A percentile compares a stretch with the other conserved stretches of the same genome.
These are phyloP conservation scores for Rachicladosporium sp. DNA, from an alignment of 2,329 filamentous ascomycete genomes.

Conservation along the genomic window DNA sequence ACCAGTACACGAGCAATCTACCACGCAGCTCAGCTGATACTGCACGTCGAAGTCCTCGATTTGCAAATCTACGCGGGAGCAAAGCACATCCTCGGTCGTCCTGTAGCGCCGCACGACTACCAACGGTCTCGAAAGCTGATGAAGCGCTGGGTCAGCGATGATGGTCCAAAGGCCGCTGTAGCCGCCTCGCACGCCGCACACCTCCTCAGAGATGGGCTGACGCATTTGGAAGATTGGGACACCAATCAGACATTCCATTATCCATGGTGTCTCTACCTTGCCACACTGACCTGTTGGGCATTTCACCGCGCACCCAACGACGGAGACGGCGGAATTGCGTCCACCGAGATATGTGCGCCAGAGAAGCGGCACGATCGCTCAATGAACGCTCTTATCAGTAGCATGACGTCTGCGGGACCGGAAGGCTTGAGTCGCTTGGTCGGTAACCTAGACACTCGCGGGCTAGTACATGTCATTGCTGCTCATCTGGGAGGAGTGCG, in stretches of 20 bases:
- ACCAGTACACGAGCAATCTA: constrained; percentile 45
- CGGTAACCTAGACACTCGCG: constrained; percentile 39
- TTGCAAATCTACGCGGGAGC: constrained; percentile 51
- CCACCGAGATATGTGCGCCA: no score
- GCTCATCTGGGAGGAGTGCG: constrained; percentile 43
- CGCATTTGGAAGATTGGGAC: constrained; percentile 39
- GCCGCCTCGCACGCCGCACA: constrained; percentile 43
- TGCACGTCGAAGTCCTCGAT: constrained; percentile 48
- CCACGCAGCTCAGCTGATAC: constrained; percentile 44
- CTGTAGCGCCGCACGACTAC: constrained; percentile 40
- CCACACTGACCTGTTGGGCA: constrained; percentile 46
- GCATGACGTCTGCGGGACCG: constrained; percentile 28
- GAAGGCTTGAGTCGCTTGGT: constrained; percentile 24
- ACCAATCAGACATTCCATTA: constrained; percentile 46
- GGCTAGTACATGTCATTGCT: constrained; percentile 44
- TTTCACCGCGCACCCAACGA: constrained; percentile 35
- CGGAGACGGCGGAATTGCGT: constrained; percentile 1
- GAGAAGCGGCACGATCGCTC: no score
- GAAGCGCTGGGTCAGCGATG: constrained; percentile 36
- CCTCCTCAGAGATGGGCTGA: constrained; percentile 39
- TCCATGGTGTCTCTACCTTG: constrained; percentile 50
- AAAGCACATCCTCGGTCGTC: constrained; percentile 45
- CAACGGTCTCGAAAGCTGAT: constrained; percentile 38
- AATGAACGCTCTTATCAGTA: constrained; percentile 33
- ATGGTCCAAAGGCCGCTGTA: constrained; percentile 25